Conservation (phyloP, 2,329 filamentous ascomycete genomes). For the Hymenoscyphus repandus region DNA sequence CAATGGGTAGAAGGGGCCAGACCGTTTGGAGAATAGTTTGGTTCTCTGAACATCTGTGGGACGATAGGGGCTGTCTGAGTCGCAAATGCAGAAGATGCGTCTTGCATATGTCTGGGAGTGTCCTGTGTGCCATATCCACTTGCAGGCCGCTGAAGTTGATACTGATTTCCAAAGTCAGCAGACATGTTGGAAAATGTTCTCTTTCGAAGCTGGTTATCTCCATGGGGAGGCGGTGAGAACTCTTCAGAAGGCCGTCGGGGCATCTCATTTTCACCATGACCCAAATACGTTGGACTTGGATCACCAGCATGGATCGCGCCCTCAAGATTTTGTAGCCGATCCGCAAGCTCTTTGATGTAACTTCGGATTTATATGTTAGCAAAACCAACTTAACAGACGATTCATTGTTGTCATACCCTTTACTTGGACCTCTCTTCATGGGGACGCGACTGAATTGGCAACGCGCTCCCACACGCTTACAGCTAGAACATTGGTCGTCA, state of each 20-base stretch:
- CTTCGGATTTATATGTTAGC: constrained; percentile 36
- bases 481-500: constrained; percentile 74
- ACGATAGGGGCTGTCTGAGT: constrained; percentile 14
- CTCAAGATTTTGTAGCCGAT: constrained; percentile 77
- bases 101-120: constrained; percentile 17
- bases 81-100: constrained; percentile 13
- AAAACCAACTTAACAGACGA: constrained; percentile 5
- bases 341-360: constrained; percentile 88
- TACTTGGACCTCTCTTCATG: constrained; percentile 83
- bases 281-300: constrained; percentile 34
- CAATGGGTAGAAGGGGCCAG: constrained; percentile 28
- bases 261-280: constrained; percentile 18
- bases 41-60: constrained; percentile 21
- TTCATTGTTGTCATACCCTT: constrained; percentile 55
- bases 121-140: constrained; percentile 24
- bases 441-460: constrained; percentile 85
- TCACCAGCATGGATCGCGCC: constrained; percentile 64
- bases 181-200: constrained; percentile 44
- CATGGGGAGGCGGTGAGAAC: constrained; percentile 46
- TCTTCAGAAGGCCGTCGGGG: constrained; percentile 34
- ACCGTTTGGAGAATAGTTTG: constrained; percentile 29
- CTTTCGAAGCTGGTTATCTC: constrained; percentile 35
- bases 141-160: constrained; percentile 30
- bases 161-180: constrained; percentile 38
- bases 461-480: constrained; percentile 66